Percentiles rank a stretch among this genome's conserved stretches.
These are phyloP conservation scores for Lasiosphaeria miniovina DNA, from an alignment of 495 filamentous ascomycete species.

Conservation along the genomic window DNA sequence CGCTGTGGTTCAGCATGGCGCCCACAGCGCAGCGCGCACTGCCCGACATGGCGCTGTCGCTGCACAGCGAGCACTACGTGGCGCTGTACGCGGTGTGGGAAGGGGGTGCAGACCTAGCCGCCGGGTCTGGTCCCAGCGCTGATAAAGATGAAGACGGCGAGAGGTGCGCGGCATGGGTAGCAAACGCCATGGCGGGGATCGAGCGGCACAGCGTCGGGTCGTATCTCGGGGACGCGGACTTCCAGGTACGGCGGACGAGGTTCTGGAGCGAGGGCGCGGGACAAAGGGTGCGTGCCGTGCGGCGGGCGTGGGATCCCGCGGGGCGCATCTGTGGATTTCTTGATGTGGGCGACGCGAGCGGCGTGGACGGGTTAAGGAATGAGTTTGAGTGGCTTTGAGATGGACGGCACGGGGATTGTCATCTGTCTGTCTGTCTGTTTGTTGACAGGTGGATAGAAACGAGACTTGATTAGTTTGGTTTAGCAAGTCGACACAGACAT, in stretches of 20 bases:
- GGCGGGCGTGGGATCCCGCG: constrained; percentile 44
- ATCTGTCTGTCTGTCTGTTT: no score
- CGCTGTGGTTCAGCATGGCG: constrained; percentile 50
- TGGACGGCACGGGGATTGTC: not conserved
- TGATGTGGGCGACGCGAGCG: constrained; percentile 34
- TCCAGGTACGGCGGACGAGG: constrained; percentile 40
- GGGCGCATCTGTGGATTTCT: constrained; percentile 44
- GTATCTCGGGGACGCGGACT: constrained; percentile 54
- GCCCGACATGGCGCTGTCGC: constrained; percentile 48
- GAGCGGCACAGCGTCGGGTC: constrained; percentile 40
- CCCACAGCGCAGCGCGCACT: constrained; percentile 36
- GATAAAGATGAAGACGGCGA: constrained; percentile 37
- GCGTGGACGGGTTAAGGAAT: constrained; percentile 32
- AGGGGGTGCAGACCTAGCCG: not conserved
- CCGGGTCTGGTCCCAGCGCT: not conserved
- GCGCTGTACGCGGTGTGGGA: constrained; percentile 53
- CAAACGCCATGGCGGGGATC: constrained; percentile 36
- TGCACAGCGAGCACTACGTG: constrained; percentile 56
- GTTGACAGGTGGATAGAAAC: not conserved
- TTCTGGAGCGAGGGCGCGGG: constrained; percentile 44
- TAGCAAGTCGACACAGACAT: no score
- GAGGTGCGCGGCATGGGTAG: constrained; percentile 41
- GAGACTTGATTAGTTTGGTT: not conserved
- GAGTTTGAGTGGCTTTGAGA: constrained; percentile 18
- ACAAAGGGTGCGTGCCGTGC: constrained; percentile 34